A percentile compares a stretch with the other conserved stretches of the same genome.
Evolutionary conservation across 805 yeast species (phyloP).

Genomic region (Schwanniomyces pseudopolymorphus): DNA sequence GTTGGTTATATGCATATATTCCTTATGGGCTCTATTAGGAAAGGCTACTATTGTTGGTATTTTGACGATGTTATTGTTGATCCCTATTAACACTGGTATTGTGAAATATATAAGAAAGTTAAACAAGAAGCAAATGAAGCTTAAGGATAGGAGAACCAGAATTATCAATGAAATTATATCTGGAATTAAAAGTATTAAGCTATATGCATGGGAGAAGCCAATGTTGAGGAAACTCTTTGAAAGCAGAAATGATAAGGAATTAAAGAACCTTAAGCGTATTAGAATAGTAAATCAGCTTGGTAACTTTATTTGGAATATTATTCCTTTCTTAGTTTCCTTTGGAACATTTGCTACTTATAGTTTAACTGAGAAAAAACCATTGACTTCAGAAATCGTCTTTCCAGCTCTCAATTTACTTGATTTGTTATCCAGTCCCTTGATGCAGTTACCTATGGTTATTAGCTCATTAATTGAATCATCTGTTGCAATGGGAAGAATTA

Average conservation of each 20-base stretch:
- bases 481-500: slow-evolving; percentile 34
- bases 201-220: slow-evolving; percentile 44
- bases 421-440: slow-evolving; percentile 35
- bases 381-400: slow-evolving; percentile 38
- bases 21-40: slow-evolving; percentile 34
- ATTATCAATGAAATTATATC: slow-evolving; percentile 38
- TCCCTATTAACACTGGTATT: slow-evolving; percentile 29
- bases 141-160: slow-evolving; percentile 37
- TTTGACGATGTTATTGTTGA: slow-evolving; percentile 27
- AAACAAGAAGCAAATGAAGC: slow-evolving; percentile 29
- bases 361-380: slow-evolving; percentile 19
- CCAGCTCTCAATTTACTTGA: slow-evolving; percentile 40
- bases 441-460: slow-evolving; percentile 32
- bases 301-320: slow-evolving; percentile 35
- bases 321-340: slow-evolving; percentile 37
- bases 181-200: slow-evolving; percentile 38
- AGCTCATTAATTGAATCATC: slow-evolving; percentile 27
- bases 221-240: slow-evolving; percentile 32
- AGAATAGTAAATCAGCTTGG: slow-evolving; percentile 34
- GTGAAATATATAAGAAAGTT: slow-evolving; percentile 23
- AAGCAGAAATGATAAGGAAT: slow-evolving; percentile 37
- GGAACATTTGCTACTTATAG: slow-evolving; percentile 32
- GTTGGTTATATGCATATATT: slow-evolving; percentile 24
- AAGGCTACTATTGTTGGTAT: slow-evolving; percentile 37
- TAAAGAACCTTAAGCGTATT: slow-evolving; percentile 22